Evolutionary conservation across 306 rosid species (phyloP).

Genomic region (Lagenaria siceraria): DNA sequence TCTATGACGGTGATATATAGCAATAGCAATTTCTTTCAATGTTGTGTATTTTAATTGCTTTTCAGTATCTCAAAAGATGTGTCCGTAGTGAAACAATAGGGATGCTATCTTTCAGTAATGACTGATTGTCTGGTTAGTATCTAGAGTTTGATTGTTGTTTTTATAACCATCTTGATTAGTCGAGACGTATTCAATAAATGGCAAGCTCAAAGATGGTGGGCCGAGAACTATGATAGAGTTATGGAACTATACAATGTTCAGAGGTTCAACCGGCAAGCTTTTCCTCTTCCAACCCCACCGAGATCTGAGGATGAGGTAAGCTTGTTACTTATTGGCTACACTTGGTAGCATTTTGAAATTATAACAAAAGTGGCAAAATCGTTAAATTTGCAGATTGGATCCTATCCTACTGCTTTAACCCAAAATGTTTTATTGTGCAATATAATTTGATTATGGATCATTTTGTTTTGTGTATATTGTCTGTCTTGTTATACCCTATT

Average conservation of each 20-base stretch:
- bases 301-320: conserved; percentile 87
- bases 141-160: not conserved
- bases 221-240: conserved; percentile 83
- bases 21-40: not conserved
- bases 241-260: conserved; percentile 96
- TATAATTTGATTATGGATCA: not conserved
- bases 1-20: not conserved
- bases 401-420: not conserved
- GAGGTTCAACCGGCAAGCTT: conserved; percentile 74
- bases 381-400: not conserved
- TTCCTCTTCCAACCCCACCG: conserved; percentile 89
- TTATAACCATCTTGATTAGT: conserved; percentile 23
- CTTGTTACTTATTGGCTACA: not conserved
- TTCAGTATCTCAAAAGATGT: not conserved
- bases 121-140: not conserved
- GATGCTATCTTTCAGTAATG: not conserved
- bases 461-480: not conserved
- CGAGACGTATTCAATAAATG: conserved; percentile 83
- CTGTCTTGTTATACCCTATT: not conserved
- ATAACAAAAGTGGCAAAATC: not conserved
- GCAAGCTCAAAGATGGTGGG: conserved; percentile 99
- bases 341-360: not conserved
- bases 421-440: not conserved
- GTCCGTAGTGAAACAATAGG: not conserved
- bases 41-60: not conserved